Evolutionary conservation across 768 basidiomycete genomes (phyloP), one percentile per base, ranked within the genome.

Genomic region (Collybia sordida): DNA sequence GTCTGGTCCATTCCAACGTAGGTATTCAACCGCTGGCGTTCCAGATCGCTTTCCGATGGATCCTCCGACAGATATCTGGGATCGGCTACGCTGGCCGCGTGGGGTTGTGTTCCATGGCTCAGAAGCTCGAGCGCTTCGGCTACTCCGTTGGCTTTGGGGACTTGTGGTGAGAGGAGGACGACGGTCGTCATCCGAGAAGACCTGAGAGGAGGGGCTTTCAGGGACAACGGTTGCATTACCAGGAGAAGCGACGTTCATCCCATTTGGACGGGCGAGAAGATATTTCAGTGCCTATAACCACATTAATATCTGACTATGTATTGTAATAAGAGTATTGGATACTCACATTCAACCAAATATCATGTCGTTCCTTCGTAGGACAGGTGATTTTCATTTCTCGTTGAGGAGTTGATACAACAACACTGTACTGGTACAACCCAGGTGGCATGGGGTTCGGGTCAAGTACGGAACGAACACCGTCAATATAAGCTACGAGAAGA

Each of bases 331-430:
- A 24, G 54, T 45, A 55, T 36, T 34, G 42, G 28, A 19, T 4
- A 73, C 85, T 51, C 66, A 94, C 93, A 68, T 86, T 89, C 46
- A 93, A 74, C 97, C 97, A 99, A 53, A 98, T 93, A 59, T 98
- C 95, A 63, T 99, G 97, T 47, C 95, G 79, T 57, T 98, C 97
- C 64, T 91, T 90, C 6, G 88, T 95, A 2, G 89, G 88, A 5
- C 94, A 94, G n/a, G 97, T 98, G 61, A 99, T 87, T 74, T 97
- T 96, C 85, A 98, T 97, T 70, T 99, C 97, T 50, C 96, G 80
- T 54, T 93, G 90, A 9, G 93, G 89, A 0, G 95, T 97, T 19
- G 91, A 86, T 49, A 99, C 85, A 37, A 99, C 77, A 21, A 99
- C 88, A 54, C 91, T 96, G 68, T 97, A 91, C 62, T 91, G 90